These are phyloP conservation scores for Triadica sebifera DNA, from an alignment of 345 rosid genomes.

Conservation along the genomic window DNA sequence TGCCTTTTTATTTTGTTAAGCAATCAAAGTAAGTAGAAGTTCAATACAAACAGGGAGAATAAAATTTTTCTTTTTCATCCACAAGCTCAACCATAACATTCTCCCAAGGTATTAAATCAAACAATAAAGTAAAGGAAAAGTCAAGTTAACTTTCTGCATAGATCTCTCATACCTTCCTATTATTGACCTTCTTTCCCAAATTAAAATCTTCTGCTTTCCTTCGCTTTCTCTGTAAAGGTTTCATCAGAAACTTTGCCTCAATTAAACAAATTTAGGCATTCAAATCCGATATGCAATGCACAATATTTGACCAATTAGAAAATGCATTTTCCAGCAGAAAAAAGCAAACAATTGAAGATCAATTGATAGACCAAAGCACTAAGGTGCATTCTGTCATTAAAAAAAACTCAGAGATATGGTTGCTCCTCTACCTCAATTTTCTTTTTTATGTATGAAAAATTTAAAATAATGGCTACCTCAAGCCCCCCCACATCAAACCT, in stretches of 20 bases:
- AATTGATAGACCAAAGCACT: not conserved
- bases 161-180: conserved; percentile 55
- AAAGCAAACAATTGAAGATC: not conserved
- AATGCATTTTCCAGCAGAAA: not conserved
- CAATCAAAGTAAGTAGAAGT: not conserved
- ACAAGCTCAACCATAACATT: not conserved
- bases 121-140: not conserved
- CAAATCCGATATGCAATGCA: not conserved
- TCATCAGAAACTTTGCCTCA: conserved; percentile 8
- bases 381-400: not conserved
- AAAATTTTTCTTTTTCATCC: not conserved
- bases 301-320: not conserved
- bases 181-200: conserved; percentile 55
- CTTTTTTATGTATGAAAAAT: not conserved
- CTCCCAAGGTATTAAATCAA: not conserved
- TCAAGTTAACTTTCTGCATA: not conserved
- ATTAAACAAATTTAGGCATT: not conserved
- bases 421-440: not conserved
- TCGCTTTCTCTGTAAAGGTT: conserved; percentile 69
- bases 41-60: not conserved
- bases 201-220: conserved; percentile 70
- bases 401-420: not conserved
- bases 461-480: too few relatives aligned
- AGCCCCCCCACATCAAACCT: too few relatives aligned
- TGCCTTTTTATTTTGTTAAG: too few relatives aligned